Conservation (phyloP, 78 protist genomes). For the Goniomonas avonlea region DNA sequence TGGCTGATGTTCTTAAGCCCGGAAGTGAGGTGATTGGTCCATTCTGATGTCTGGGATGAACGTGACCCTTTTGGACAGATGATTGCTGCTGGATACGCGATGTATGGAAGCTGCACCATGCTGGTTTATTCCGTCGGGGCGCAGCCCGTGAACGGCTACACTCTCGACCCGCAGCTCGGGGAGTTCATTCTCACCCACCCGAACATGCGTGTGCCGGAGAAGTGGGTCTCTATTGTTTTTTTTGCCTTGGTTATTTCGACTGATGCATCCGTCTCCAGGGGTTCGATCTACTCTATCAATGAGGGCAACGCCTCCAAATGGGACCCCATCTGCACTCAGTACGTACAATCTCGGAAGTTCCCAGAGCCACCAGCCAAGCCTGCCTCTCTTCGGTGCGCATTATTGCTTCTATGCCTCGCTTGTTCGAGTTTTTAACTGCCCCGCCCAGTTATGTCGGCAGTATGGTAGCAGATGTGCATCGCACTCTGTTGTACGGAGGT, state of each 20-base stretch:
- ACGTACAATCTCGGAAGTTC: neutral
- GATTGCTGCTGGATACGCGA: slow-evolving; percentile 54
- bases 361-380: neutral
- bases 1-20: slow-evolving; percentile 40
- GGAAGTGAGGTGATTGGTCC: slow-evolving; percentile 55
- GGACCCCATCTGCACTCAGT: slow-evolving; percentile 20
- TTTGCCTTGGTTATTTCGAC: no score
- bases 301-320: slow-evolving; percentile 75
- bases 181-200: slow-evolving; percentile 66
- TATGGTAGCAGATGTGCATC: slow-evolving; percentile 92
- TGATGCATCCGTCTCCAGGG: no score
- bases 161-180: slow-evolving; percentile 31
- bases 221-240: no score
- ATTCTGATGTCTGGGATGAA: no score
- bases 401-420: no score
- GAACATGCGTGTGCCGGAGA: slow-evolving; percentile 1
- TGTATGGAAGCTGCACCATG: slow-evolving; percentile 63
- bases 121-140: neutral
- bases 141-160: neutral
- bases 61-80: no score
- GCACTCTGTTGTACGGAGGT: slow-evolving; percentile 92
- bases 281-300: slow-evolving; percentile 79
- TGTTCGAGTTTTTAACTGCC: no score
- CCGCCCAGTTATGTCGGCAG: slow-evolving; percentile 83
- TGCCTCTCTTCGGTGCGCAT: neutral